Evolutionary conservation across 1,284 basidiomycete species (phyloP), one percentile per base, ranked within the genome.

Genomic region (Fistulina hepatica): DNA sequence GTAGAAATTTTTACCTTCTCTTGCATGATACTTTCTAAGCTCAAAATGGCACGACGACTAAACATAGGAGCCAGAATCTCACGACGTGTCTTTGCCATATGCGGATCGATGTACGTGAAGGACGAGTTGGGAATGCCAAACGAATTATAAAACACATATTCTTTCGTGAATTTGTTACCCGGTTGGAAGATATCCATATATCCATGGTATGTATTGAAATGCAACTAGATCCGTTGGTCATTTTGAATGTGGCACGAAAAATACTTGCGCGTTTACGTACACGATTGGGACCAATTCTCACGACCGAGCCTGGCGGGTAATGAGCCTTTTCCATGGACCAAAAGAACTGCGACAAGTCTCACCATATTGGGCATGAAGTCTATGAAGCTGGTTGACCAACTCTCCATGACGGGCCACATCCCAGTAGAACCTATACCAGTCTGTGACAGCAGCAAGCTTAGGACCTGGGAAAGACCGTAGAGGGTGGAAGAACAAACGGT

Each of bases 161-260:
- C 57, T 37, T 63, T 64, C 13, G 47, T 49, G 25, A 60, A 53
- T 23, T 47, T 51, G 12, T 52, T 53, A 24, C 53, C 53, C 10
- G 48, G 44, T 10, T 51, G 46, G 46, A 60, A 61, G 27, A 63
- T 59, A 6, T 54, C 51, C 21, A 48, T 44, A 38, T 58, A 60
- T 15, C 55, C 57, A 20, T 43, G 41, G 31, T 48, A 50, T 28
- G 55, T 53, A 36, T 52, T 57, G 42, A 63, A 63, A 45, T 62
- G 59, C 21, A 63, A 50, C 61, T 61, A 16, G n/a, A n/a, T 2
- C 23, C 27, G 26, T 28, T 15, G 13, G 34, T 4, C 13, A 24
- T 15, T 24, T 10, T 34, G n/a, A 20, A 12, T n/a, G 11, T 28
- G 13, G 6, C 9, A 27, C 13, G 6, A 15, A 9, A 12, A 20